Base-by-base conservation (phyloP, 768 basidiomycete species). In the Dioszegia aurantiaca region DNA sequence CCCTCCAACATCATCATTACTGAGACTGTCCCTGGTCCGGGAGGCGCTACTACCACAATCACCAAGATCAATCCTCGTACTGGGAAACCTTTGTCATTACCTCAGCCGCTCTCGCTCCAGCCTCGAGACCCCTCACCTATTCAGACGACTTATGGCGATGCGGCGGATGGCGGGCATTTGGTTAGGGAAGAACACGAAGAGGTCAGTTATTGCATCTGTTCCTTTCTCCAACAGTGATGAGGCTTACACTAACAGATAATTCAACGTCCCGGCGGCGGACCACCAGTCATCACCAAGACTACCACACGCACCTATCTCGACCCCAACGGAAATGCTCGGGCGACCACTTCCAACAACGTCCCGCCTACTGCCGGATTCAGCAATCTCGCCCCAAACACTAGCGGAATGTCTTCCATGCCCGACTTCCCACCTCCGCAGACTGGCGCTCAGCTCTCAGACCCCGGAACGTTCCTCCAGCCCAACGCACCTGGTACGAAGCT, bases 111-210 rank as follows among this genome's bases (percentile, higher is more conserved):
- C 1, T 72, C 70, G 3, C 61, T 60, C 36, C 52, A 59, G 44
- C 67, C 65, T 45, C 59, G 31, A 23, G 48, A 56, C 14, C 56
- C 59, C 43, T 69, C 67, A 4, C 67, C 65, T 16, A 72, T 72
- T 33, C 53, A 54, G 24, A 54, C 60, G 5, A 59, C 61, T 5
- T 28, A 39, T 31, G 55, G 52, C 6, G 62, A 58, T 43, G 59
- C 41, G 40, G 58, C 67, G 17, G 23, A 37, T 9, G 48, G 36
- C 23, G 36, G 44, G 23, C 65, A 67, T 30, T 41, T 72, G 26
- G 63, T 72, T 26, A 57, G 68, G 24, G 70, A 72, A 53, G 66
- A 67, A 42, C 63, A 65, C 28, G 70, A 72, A 56, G 70, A 72
- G 61, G 70, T 69, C 56, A 63, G 70, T 59, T 24, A n/a, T 33